Base-by-base conservation (phyloP, 2,329 filamentous ascomycete species). In the Mycogone perniciosa region DNA sequence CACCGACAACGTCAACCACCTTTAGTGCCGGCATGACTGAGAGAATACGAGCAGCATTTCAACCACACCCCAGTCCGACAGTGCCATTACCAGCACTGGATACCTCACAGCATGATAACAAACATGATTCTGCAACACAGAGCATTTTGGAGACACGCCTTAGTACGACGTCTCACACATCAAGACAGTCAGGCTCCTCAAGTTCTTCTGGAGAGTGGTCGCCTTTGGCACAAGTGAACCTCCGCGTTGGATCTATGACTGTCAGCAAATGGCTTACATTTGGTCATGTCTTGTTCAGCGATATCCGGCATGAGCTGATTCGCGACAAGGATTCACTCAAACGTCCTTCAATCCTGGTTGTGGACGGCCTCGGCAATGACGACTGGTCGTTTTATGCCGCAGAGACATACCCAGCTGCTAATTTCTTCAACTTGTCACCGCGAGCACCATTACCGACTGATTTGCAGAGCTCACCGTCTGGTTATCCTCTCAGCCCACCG, bases 341-440 rank as follows among this genome's bases (percentile, higher is more conserved):
- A 71, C 79, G 70, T 49, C 85, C 73, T 51, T 83, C 80, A 0
- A 81, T 93, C 29, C 75, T 93, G 4, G 85, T 93, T 13, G 77
- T 93, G 51, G 88, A 93, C 68, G 88, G 88, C 5, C 81, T 93
- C 31, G 88, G 88, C n/a, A 91, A 90, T 61, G 83, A 86, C 57
- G 88, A 93, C 62, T 93, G 88, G 88, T 91, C 88, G 0, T 91
- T 89, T 65, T 92, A 90, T 59, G 87, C 87, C 20, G 86, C 88
- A 6, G 82, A 91, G 62, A 89, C 86, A 1, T 92, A 92, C 57
- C 85, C 86, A 0, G 75, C 76, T 1, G 85, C 85, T 0, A 85
- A 81, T 2, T 85, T 93, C 55, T 92, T 88, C 71, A 89, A 91
- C 62, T 75, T 92, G 27, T 84, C 81, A 0, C 81, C 82, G 6